A percentile compares a stretch with the other conserved stretches of the same genome.
Evolutionary conservation across 1,284 basidiomycete species (phyloP).

Genomic region (Sanghuangporus sanghuang): DNA sequence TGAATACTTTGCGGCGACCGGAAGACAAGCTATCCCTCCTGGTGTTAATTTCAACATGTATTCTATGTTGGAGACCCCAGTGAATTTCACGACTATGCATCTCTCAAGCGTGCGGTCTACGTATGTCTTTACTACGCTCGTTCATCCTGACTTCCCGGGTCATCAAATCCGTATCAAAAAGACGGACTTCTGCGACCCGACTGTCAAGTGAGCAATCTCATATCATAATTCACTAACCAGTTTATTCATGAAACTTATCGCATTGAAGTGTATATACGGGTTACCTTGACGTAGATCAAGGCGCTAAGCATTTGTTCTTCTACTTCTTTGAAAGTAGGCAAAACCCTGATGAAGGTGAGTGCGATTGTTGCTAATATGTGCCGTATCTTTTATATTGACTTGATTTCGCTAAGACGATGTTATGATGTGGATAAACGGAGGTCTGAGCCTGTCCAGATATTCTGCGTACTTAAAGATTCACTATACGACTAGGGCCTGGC

Average conservation of each 20-base stretch:
- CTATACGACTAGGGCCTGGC: conserved; percentile 43
- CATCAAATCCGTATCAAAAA: conserved; percentile 59
- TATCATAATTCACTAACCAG: background rate
- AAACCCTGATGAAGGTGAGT: conserved; percentile 47
- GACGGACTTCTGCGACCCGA: conserved; percentile 56
- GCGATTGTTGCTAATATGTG: background rate
- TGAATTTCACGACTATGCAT: conserved; percentile 7
- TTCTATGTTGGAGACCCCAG: background rate
- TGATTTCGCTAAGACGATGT: conserved; percentile 46
- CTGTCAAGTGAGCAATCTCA: conserved; percentile 40
- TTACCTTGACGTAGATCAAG: conserved; percentile 55
- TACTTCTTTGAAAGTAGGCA: conserved; percentile 80
- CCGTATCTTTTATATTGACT: background rate
- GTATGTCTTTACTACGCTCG: conserved; percentile 37
- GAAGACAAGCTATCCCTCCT: background rate
- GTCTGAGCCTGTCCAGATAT: conserved; percentile 24
- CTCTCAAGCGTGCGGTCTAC: conserved; percentile 32
- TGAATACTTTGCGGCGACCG: background rate
- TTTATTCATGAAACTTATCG: background rate
- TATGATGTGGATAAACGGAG: conserved; percentile 71
- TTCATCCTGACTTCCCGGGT: conserved; percentile 43
- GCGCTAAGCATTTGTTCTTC: conserved; percentile 71
- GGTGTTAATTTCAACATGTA: background rate
- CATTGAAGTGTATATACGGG: conserved; percentile 48
- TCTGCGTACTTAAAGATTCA: background rate